Conservation (phyloP, 345 rosid genomes). For the Raphanus sativus region DNA sequence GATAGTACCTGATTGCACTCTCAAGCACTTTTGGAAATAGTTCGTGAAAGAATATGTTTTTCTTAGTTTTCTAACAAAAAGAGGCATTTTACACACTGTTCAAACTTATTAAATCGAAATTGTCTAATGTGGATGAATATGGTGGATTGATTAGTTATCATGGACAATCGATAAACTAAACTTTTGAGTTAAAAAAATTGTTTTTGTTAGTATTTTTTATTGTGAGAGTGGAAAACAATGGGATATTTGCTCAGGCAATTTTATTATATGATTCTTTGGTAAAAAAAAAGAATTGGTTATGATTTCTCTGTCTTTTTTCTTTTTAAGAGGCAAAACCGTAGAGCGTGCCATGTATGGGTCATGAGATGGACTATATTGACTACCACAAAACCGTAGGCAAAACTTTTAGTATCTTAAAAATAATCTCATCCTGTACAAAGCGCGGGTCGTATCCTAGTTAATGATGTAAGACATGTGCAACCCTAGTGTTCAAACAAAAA, state of each 20-base stretch:
- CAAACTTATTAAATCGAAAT: neutral
- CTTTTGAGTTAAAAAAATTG: neutral
- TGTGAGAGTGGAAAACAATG: neutral
- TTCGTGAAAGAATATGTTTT: neutral
- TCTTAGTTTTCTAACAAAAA: neutral
- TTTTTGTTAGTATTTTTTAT: neutral
- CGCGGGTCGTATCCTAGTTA: too few species aligned
- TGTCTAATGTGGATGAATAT: neutral
- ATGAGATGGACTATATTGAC: neutral
- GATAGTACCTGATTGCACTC: neutral
- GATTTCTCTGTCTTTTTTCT: neutral
- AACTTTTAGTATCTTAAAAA: too few species aligned
- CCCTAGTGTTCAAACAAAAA: too few species aligned
- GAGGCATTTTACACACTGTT: neutral
- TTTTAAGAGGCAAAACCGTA: conserved; percentile 1
- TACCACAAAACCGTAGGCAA: too few species aligned
- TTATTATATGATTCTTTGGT: neutral
- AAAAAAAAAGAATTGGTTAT: neutral
- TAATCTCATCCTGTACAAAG: too few species aligned
- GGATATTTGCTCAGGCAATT: neutral
- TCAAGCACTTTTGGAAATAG: neutral
- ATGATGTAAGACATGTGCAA: too few species aligned
- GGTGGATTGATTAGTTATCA: neutral
- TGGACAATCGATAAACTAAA: neutral
- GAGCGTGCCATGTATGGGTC: conserved; percentile 5